Base-by-base conservation (phyloP, 257 asterid genomes). In the Datura wrightii region DNA sequence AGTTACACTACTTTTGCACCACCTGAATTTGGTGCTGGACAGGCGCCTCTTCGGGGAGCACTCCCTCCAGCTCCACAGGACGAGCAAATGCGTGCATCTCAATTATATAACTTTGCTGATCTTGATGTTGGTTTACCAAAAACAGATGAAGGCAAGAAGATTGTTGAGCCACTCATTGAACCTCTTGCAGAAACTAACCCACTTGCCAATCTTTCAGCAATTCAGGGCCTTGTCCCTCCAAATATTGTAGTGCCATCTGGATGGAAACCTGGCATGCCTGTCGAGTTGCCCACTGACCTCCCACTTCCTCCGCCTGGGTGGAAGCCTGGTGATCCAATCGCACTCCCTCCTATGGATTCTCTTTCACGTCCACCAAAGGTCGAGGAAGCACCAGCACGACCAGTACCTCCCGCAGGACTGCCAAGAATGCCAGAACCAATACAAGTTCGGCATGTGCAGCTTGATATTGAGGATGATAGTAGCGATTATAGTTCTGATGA, bases 1-100 rank as follows among this genome's bases (percentile, higher is more conserved):
- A 96, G 99, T 89, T 96, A 94, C 92, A 96, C 98, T 13, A 94
- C 99, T 36, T 96, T 94, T 48, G 99, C 98, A 13, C 99, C 99
- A 65, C 98, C 99, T 14, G 97, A 92, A 84, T 93, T 92, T 56
- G 98, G 98, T 18, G 91, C 96, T 46, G 98, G 98, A 10, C 88
- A 79, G 83, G 98, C 89, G 18, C 94, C 99, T 52, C 96, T 93
- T 11, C 91, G 96, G 5, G 98, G 99, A 34, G 97, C 97, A 14
- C 97, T 96, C 34, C 97, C 98, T 24, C 98, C 98, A 0, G 98
- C 99, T 41, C 98, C 97, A 11, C 99, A 94, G 87, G 99, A 96
- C 37, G 98, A 96, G 89, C 99, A 96, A 69, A 90, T 96, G 98
- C 97, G 98, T 2, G 98, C 98, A 0, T 94, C 99, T 3, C 95